Base-by-base conservation (phyloP, 768 basidiomycete genomes). In the Termitomyces sp. region DNA sequence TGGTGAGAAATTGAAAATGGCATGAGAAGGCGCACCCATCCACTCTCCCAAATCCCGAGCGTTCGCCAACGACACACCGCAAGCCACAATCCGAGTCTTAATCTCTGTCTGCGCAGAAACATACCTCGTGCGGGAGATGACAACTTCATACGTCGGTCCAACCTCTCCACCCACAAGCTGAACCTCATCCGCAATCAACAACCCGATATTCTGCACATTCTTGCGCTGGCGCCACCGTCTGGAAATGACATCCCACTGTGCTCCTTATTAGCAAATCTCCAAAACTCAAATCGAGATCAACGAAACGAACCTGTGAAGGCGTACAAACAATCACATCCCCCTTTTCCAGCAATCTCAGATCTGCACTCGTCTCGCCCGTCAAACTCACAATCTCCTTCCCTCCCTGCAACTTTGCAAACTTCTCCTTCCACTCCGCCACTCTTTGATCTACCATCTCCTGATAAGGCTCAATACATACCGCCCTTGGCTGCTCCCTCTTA, bases 1-100 rank as follows among this genome's bases (percentile, higher is more conserved):
- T 0, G 95, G 94, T 0, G 94, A 88, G 71, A 99, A 97, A 74
- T 98, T 99, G 85, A 98, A 99, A 62, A 97, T 91, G 2, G 90
- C 91, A 67, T 97, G 94, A 3, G 89, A 86, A 1, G 89, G 88
- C 0, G 89, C 94, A 35, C 94, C 96, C 71, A 99, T 92, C 97
- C 97, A 99, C 66, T 98, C 94, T 26, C 95, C 94, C 0, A 99
- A 77, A 68, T 98, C 97, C 17, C 92, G 82, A 1, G 96, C 96
- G 64, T 98, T 98, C 19, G 97, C 92, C 15, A 99, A 79, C 1
- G 96, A 97, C 1, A 97, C 95, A 59, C 92, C 89, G 63, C 93
- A 94, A 0, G 94, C 95, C 42, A 99, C 92, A 55, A 98, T 89
- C 35, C 97, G 85, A 0, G 95, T 98, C 72, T 92, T 91, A 64